phyloP scores from a whole-genome alignment of 768 basidiomycete genomes.

The Coprinellus aureogranulatus region DNA sequence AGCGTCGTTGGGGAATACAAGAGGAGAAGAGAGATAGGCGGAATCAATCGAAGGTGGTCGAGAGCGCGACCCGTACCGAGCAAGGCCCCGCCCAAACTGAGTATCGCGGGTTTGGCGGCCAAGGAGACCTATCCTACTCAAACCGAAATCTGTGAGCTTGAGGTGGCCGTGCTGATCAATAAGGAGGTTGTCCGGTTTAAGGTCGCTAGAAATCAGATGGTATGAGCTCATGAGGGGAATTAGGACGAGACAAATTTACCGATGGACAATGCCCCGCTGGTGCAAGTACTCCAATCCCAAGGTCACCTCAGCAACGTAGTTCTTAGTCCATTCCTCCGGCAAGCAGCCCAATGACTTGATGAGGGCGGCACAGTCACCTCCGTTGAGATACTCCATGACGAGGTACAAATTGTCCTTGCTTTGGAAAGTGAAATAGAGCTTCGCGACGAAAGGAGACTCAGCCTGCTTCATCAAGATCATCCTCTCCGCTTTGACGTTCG shows the following conservation, averaged over 20 bases:
- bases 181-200: slow-evolving; percentile 97
- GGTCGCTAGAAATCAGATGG: slow-evolving; percentile 58
- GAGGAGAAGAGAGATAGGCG: slow-evolving; percentile 73
- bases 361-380: slow-evolving; percentile 95
- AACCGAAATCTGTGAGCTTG: slow-evolving; percentile 96
- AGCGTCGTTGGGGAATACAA: slow-evolving; percentile 53
- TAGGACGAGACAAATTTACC: slow-evolving; percentile 50
- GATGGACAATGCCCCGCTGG: slow-evolving; percentile 91
- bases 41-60: slow-evolving; percentile 82
- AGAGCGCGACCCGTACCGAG: slow-evolving; percentile 66
- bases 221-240: neutral
- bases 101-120: slow-evolving; percentile 89
- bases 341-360: slow-evolving; percentile 93
- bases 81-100: slow-evolving; percentile 44
- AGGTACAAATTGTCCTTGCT: slow-evolving; percentile 98
- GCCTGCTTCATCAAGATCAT: slow-evolving; percentile 99
- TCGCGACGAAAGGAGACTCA: slow-evolving; percentile 96
- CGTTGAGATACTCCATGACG: slow-evolving; percentile 99
- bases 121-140: slow-evolving; percentile 95
- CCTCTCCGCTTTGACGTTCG: slow-evolving; percentile 98
- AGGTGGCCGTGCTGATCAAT: slow-evolving; percentile 96
- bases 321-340: slow-evolving; percentile 95
- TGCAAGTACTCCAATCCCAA: slow-evolving; percentile 97
- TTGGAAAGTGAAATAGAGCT: slow-evolving; percentile 98
- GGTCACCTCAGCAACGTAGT: slow-evolving; percentile 95